These are phyloP conservation scores for Termitomyces heimii DNA, from an alignment of 768 basidiomycete genomes.

Conservation along the genomic window DNA sequence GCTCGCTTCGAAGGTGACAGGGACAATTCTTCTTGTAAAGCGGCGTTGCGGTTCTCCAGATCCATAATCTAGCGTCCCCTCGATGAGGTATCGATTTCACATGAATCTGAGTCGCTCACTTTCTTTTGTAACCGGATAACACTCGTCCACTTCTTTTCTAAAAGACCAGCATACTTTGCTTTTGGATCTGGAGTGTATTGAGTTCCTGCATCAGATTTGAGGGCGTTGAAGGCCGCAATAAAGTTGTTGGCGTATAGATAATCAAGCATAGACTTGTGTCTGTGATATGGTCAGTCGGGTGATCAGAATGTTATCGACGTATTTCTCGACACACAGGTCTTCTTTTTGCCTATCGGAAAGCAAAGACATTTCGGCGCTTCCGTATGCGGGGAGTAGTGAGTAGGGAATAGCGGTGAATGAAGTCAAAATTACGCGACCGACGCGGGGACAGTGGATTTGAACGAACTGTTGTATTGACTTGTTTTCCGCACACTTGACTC, in stretches of 20 bases:
- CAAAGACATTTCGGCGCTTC: slow-evolving; percentile 20
- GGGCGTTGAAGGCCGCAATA: slow-evolving; percentile 52
- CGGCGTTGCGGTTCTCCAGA: slow-evolving; percentile 77
- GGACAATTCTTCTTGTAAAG: slow-evolving; percentile 68
- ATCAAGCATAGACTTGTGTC: slow-evolving; percentile 79
- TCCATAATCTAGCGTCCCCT: slow-evolving; percentile 75
- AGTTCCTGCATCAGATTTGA: slow-evolving; percentile 46
- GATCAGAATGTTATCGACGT: background rate
- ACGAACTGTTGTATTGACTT: slow-evolving; percentile 12
- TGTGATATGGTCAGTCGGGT: slow-evolving; percentile 20
- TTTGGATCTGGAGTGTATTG: slow-evolving; percentile 81
- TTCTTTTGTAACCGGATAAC: slow-evolving; percentile 96
- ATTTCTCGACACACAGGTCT: slow-evolving; percentile 21
- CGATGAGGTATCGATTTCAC: background rate
- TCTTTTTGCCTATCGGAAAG: slow-evolving; percentile 27
- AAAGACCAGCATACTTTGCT: slow-evolving; percentile 76
- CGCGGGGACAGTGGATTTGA: background rate
- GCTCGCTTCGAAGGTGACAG: slow-evolving; percentile 46
- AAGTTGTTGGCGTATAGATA: slow-evolving; percentile 68
- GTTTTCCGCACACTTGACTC: slow-evolving; percentile 4
- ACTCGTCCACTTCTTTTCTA: slow-evolving; percentile 98
- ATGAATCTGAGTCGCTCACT: slow-evolving; percentile 33
- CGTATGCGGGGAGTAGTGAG: background rate
- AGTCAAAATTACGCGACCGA: slow-evolving; percentile 11
- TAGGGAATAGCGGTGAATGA: background rate